Evolutionary conservation across 1,139 yeast genomes (phyloP), one percentile per base, ranked within the genome.

Genomic region (Protomyces inouyei): DNA sequence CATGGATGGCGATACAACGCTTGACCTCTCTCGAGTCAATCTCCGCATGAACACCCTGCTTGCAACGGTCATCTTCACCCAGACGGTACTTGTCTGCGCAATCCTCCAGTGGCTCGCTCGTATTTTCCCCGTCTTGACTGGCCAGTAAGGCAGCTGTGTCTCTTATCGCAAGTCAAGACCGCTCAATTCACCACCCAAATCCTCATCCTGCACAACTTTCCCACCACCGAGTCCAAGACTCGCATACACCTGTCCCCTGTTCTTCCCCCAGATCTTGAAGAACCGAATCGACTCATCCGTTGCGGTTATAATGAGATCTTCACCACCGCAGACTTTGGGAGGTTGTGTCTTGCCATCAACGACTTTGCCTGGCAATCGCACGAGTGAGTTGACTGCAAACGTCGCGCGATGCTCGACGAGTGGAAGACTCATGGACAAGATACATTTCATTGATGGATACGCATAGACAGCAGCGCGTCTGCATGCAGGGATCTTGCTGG

Each of bases 391-490:
- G 1, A 83, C 84, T 0, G 95, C 85, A 68, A 89, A 82, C 51
- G 88, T 73, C 0, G 86, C 84, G 67, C 96, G 78, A 52, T 84
- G 72, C 64, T 82, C 83, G 1, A 80, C 73, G n/a, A 28, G 32
- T 0, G 86, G 70, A 68, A 71, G 80, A n/a, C 80, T 80, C 0
- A 86, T 86, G 64, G 81, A 81, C 2, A 79, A 71, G 35, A 81
- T 69, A 1, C 82, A 76, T 10, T 74, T 75, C 82, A 88, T 79
- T 1, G 78, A 74, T 0, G 96, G 97, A 72, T 86, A 90, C 0
- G 85, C 75, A 72, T 83, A 89, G 0, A 85, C 82, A 3, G 82
- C 76, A 16, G 87, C 71, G 51, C 84, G 37, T n/a, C 37, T 51
- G 16, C 16, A 25, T 14, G 23, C 18, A 8, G 43, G n/a, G 52